These are phyloP conservation scores for Penicillium sp. DNA, from an alignment of 2,329 filamentous ascomycete genomes.

Conservation along the genomic window DNA sequence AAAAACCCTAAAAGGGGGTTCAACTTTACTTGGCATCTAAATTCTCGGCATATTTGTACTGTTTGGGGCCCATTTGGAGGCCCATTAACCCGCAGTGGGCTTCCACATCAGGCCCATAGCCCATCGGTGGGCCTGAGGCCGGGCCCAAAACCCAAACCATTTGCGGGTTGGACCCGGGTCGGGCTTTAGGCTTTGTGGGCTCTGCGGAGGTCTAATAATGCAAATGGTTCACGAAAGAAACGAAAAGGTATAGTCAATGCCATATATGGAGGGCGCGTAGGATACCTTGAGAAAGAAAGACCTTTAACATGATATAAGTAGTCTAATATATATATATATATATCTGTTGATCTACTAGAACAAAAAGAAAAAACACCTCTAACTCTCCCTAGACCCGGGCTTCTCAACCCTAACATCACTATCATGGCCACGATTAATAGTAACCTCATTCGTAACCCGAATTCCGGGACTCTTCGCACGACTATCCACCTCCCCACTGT, in stretches of 20 bases:
- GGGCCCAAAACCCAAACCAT: no score
- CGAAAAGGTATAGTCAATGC: background rate
- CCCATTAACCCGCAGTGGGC: no score
- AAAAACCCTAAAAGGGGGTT: no score
- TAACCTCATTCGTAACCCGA: slow-evolving; percentile 26
- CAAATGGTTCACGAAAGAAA: background rate
- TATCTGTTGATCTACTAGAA: background rate
- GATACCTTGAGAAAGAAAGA: background rate
- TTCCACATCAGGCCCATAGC: no score
- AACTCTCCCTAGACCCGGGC: background rate
- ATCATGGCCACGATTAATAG: slow-evolving; percentile 12
- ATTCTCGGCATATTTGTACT: no score
- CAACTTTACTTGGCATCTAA: no score
- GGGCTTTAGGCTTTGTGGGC: no score
- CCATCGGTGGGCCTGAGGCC: no score
- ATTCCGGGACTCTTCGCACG: slow-evolving; percentile 16
- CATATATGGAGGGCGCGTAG: background rate
- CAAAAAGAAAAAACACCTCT: background rate
- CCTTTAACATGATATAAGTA: background rate
- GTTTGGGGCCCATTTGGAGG: no score
- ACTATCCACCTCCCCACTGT: background rate
- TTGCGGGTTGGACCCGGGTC: no score
- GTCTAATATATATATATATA: background rate
- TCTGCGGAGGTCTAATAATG: no score
- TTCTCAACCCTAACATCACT: background rate